Conservation (phyloP, 495 filamentous ascomycete species). For the Penicillium arizonense region DNA sequence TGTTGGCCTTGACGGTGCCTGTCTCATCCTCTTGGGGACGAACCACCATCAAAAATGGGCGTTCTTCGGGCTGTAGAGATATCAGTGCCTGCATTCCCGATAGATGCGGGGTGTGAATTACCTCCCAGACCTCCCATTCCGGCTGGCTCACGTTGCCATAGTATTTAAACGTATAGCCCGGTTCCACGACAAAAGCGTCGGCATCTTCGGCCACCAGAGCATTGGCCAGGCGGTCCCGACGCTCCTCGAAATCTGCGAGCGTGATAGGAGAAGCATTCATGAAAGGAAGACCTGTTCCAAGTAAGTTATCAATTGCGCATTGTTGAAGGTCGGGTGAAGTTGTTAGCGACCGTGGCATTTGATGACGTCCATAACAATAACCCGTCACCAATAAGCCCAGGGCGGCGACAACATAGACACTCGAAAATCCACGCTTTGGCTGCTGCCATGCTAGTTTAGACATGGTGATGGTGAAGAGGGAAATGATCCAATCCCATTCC, state of each 20-base stretch:
- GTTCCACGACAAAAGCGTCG: constrained; percentile 54
- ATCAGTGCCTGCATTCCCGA: background rate
- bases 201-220: constrained; percentile 42
- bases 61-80: constrained; percentile 45
- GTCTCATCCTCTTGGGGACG: constrained; percentile 30
- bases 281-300: constrained; percentile 42
- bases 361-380: constrained; percentile 2
- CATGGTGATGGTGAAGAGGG: background rate
- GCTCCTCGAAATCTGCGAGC: constrained; percentile 40
- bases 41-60: constrained; percentile 55
- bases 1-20: constrained; percentile 43
- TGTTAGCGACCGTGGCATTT: background rate
- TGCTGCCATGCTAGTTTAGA: background rate
- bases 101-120: background rate
- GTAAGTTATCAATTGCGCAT: constrained; percentile 45
- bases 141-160: constrained; percentile 53
- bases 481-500: background rate
- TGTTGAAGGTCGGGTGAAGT: constrained; percentile 25
- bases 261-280: constrained; percentile 39
- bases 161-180: constrained; percentile 58
- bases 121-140: constrained; percentile 59
- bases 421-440: constrained; percentile 1
- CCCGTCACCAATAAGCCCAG: constrained; percentile 1
- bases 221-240: constrained; percentile 44
- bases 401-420: background rate